Conservation (phyloP, 1,284 basidiomycete species). For the Malassezia arunalokei region DNA sequence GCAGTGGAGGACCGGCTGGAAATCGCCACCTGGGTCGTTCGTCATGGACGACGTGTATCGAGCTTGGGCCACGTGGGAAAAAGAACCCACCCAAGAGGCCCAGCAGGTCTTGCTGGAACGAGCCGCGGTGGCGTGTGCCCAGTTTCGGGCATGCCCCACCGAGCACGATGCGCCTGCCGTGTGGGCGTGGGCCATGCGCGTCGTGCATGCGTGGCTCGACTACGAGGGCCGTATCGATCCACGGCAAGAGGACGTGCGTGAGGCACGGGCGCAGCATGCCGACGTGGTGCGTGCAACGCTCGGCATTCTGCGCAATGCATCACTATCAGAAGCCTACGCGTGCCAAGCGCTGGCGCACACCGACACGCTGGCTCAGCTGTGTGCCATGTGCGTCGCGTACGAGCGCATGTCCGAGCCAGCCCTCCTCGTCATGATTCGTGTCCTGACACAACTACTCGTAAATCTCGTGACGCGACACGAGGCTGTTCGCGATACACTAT, state of each 20-base stretch:
- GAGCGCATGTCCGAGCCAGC: slow-evolving; percentile 13
- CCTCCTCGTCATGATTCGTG: slow-evolving; percentile 4
- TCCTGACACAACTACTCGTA: slow-evolving; percentile 8
- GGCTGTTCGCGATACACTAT: not conserved
- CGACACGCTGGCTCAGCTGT: not conserved
- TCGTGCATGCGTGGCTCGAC: not conserved
- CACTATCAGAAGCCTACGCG: not conserved
- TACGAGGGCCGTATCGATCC: not conserved
- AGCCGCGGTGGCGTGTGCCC: no score
- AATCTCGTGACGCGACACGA: slow-evolving; percentile 2
- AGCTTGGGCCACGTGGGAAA: not conserved
- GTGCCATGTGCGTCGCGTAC: slow-evolving; percentile 1
- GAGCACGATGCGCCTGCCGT: not conserved
- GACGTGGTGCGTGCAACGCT: slow-evolving; percentile 1
- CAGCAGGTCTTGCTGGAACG: not conserved
- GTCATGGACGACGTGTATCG: not conserved
- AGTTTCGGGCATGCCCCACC: no score
- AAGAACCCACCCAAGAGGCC: not conserved
- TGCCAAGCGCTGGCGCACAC: not conserved
- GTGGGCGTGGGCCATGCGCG: not conserved
- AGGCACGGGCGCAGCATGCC: not conserved
- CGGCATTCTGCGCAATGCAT: slow-evolving; percentile 7
- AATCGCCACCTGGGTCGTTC: not conserved
- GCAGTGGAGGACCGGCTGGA: not conserved
- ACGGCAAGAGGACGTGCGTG: not conserved